These are phyloP conservation scores for Dactylellina sp. DNA, from an alignment of 2,329 filamentous ascomycete species.

Conservation along the genomic window DNA sequence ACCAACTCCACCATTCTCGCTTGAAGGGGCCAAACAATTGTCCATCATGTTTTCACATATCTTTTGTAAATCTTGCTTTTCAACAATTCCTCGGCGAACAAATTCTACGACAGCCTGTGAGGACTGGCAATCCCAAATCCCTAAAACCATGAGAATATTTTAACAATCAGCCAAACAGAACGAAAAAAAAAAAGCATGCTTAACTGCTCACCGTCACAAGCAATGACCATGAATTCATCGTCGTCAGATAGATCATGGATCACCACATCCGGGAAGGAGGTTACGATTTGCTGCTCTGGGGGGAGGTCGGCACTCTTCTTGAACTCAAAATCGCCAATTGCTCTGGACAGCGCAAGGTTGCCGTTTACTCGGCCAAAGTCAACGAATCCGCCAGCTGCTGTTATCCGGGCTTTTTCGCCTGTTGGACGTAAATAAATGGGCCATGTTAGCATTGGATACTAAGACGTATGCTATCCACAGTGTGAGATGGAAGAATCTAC, in stretches of 20 bases:
- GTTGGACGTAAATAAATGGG: conserved; percentile 38
- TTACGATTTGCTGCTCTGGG: conserved; percentile 98
- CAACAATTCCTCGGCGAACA: conserved; percentile 92
- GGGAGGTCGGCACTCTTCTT: conserved; percentile 98
- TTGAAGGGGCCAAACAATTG: conserved; percentile 97
- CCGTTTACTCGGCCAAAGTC: conserved; percentile 99
- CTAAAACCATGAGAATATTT: conserved; percentile 66
- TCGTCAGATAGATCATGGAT: conserved; percentile 90
- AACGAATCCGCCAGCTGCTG: conserved; percentile 94
- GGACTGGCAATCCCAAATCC: conserved; percentile 99
- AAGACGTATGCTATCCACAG: no score
- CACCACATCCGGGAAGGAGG: conserved; percentile 93
- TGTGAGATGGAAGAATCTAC: no score
- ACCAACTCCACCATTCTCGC: conserved; percentile 95
- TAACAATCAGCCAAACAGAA: conserved; percentile 4
- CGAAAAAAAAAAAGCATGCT: neutral
- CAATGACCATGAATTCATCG: conserved; percentile 94
- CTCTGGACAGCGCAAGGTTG: conserved; percentile 94
- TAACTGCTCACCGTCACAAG: conserved; percentile 80
- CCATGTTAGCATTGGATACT: no score
- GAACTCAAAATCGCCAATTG: conserved; percentile 99
- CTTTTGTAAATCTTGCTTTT: conserved; percentile 91
- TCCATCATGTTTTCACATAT: conserved; percentile 99
- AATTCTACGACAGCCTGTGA: conserved; percentile 98
- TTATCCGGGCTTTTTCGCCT: conserved; percentile 97